Evolutionary conservation across 176 grass and related monocot genomes (phyloP).

Genomic region (Oryza nivara): DNA sequence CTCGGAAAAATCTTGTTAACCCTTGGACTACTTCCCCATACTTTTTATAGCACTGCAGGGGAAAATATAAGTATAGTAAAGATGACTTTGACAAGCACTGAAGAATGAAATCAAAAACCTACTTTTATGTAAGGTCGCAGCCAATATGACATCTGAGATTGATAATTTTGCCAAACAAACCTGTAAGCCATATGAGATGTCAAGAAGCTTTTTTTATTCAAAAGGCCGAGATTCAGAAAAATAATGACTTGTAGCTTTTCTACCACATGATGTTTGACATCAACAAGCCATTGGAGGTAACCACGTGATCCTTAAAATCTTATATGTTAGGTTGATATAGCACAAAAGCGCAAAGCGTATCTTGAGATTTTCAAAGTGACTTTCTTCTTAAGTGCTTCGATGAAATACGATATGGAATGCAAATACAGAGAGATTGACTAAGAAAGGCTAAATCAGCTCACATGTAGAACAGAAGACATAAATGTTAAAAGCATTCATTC

Average conservation of each 20-base stretch:
- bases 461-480: conserved; percentile 8
- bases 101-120: conserved; percentile 40
- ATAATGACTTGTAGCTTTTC: conserved; percentile 10
- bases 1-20: conserved; percentile 85
- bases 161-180: conserved; percentile 74
- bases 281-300: conserved; percentile 8
- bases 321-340: conserved; percentile 19
- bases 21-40: conserved; percentile 89
- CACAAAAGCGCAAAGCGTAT: conserved; percentile 17
- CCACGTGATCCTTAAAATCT: conserved; percentile 18
- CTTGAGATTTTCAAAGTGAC: conserved; percentile 12
- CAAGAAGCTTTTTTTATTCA: conserved; percentile 39
- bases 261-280: conserved; percentile 15
- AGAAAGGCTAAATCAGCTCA: conserved; percentile 11
- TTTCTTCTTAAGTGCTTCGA: conserved; percentile 7
- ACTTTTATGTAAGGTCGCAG: conserved; percentile 88
- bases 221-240: conserved; percentile 1
- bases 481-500: conserved; percentile 13
- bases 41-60: conserved; percentile 77
- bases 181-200: conserved; percentile 54
- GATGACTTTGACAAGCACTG: conserved; percentile 22
- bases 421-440: background rate
- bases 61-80: conserved; percentile 36
- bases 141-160: conserved; percentile 95
- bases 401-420: conserved; percentile 10